These are phyloP conservation scores for Alectoria sarmentosa DNA, from an alignment of 495 filamentous ascomycete species.

Conservation along the genomic window DNA sequence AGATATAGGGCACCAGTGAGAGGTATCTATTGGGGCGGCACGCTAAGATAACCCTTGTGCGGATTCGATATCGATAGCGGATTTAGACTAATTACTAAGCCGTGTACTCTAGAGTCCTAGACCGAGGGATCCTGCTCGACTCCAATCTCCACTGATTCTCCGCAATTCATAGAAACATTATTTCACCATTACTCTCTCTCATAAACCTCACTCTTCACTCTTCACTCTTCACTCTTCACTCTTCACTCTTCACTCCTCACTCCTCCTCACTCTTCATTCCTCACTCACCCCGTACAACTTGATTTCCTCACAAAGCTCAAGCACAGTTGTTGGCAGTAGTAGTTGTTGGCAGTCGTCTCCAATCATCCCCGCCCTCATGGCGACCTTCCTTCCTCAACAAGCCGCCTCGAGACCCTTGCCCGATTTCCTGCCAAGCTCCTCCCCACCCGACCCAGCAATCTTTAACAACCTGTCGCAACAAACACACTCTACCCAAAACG, in stretches of 20 bases:
- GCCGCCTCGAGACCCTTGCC: constrained; percentile 16
- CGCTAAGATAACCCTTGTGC: constrained; percentile 2
- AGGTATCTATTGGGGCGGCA: background rate
- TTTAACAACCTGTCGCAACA: constrained; percentile 19
- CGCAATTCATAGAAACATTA: background rate
- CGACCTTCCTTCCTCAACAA: constrained; percentile 23
- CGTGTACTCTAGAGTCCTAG: too few species aligned
- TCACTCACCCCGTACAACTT: background rate
- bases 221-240: too few species aligned
- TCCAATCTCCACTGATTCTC: background rate
- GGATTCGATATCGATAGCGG: background rate
- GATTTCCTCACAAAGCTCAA: background rate
- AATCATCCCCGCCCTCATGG: constrained; percentile 17
- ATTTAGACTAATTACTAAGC: too few species aligned
- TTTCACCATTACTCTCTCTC: too few species aligned
- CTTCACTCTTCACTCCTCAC: background rate
- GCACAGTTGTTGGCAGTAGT: background rate
- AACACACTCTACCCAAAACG: constrained; percentile 7
- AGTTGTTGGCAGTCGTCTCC: background rate
- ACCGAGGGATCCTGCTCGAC: too few species aligned
- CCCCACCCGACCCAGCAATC: constrained; percentile 24
- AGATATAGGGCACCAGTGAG: too few species aligned
- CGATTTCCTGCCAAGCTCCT: constrained; percentile 16
- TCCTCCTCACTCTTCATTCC: background rate
- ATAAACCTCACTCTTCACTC: too few species aligned